These are phyloP conservation scores for Trifolium dubium DNA, from an alignment of 306 rosid genomes.

Conservation along the genomic window DNA sequence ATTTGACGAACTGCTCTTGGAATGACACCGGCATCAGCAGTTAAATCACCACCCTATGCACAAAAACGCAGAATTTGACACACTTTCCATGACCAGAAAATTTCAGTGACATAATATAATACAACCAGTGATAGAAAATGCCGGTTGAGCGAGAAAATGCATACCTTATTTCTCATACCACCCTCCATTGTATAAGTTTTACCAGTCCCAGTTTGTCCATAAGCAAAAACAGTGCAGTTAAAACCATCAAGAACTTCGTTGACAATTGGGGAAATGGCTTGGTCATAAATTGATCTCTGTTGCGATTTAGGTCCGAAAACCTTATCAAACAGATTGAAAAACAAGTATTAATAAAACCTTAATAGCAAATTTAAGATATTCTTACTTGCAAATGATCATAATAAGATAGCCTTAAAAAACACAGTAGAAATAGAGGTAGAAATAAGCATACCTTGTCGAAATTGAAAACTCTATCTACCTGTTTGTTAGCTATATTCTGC, in stretches of 20 bases:
- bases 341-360: conserved; percentile 5
- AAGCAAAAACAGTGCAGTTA: conserved; percentile 95
- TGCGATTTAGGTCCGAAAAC: conserved; percentile 95
- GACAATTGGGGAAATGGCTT: conserved; percentile 89
- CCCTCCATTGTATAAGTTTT: conserved; percentile 99
- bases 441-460: conserved; percentile 78
- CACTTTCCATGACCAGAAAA: neutral
- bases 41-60: conserved; percentile 77
- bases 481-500: conserved; percentile 87
- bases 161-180: conserved; percentile 89
- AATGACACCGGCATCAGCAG: conserved; percentile 93
- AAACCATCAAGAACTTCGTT: conserved; percentile 95
- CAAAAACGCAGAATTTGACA: neutral
- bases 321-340: conserved; percentile 42
- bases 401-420: neutral
- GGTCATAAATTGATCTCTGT: conserved; percentile 90
- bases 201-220: conserved; percentile 98
- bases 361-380: neutral
- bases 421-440: neutral
- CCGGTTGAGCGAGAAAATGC: conserved; percentile 1
- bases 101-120: neutral
- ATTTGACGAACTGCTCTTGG: conserved; percentile 96
- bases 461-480: conserved; percentile 78
- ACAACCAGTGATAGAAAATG: neutral
- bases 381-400: neutral